A percentile compares a stretch with the other conserved stretches of the same genome.
Conservation (phyloP, 2,329 filamentous ascomycete genomes). For the Ophiognomonia clavigignenti-juglandacearum region DNA sequence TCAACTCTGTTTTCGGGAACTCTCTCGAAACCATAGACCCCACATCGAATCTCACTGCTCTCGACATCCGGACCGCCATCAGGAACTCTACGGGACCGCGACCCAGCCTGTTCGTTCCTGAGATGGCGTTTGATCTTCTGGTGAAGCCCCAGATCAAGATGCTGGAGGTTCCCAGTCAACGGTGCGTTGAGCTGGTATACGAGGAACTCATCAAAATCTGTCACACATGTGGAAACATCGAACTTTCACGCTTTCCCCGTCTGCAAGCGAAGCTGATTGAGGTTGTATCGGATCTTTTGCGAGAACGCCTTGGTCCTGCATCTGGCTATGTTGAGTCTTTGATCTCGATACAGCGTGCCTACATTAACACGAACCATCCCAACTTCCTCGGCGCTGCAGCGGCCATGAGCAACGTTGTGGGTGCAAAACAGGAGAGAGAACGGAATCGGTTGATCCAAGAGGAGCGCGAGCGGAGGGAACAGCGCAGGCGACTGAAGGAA, state of each 20-base stretch:
- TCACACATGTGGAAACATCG: constrained; percentile 94
- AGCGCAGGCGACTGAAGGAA: constrained; percentile 79
- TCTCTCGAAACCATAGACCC: constrained; percentile 95
- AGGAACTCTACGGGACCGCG: constrained; percentile 95
- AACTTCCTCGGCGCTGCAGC: constrained; percentile 96
- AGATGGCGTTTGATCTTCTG: constrained; percentile 93
- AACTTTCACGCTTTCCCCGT: constrained; percentile 85
- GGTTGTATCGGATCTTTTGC: constrained; percentile 90
- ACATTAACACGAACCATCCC: constrained; percentile 99
- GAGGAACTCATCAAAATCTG: constrained; percentile 99
- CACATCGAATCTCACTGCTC: constrained; percentile 87
- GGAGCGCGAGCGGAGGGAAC: constrained; percentile 79
- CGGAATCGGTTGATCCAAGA: constrained; percentile 74
- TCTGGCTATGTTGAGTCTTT: constrained; percentile 92
- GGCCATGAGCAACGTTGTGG: constrained; percentile 95
- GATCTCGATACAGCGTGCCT: constrained; percentile 94
- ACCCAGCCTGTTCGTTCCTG: constrained; percentile 93
- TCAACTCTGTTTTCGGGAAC: constrained; percentile 97
- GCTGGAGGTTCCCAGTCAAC: constrained; percentile 87
- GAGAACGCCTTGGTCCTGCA: constrained; percentile 84
- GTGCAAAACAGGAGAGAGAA: constrained; percentile 90
- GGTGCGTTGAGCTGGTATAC: constrained; percentile 96
- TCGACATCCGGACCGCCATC: constrained; percentile 95
- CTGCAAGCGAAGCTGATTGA: constrained; percentile 96
- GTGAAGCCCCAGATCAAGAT: constrained; percentile 99